Evolutionary conservation across 2,329 filamentous ascomycete species (phyloP), one percentile per base, ranked within the genome.

Genomic region (Leptoxyphium fumago): DNA sequence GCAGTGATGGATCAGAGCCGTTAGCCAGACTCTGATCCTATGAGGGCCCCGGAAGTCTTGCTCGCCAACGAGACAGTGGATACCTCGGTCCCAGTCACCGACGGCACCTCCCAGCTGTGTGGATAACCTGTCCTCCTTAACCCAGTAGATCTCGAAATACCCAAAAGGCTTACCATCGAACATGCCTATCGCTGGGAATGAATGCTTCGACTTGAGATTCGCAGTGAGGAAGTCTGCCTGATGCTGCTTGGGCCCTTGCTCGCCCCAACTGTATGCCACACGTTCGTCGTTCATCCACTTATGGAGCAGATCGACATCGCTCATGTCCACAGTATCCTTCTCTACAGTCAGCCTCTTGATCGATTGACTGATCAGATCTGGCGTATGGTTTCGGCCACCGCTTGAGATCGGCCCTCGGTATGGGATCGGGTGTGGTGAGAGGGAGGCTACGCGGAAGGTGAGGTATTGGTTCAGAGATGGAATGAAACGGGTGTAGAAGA

Each of bases 81-180:
- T 66, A 0, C 91, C 91, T 6, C 91, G 72, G 55, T 96, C 89
- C 64, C 82, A 96, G 55, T 94, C 84, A 7, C 74, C 76, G 0
- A 79, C 77, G 2, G 75, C 72, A 17, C 72, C 72, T 0, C 60
- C 78, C 3, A 93, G 63, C 50, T 85, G 72, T 40, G 72, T 74
- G 0, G 84, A 86, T 1, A 98, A 61, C 0, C 71, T 67, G 57
- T 96, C 91, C 60, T 98, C 91, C 57, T 94, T 94, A 2, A 91
- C 86, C 89, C 91, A 98, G 66, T 98, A 98, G 29, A 98, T 74
- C 67, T 98, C 91, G 59, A 98, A 95, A 61, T 93, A 98, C 0
- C 87, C 91, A 65, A 96, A 98, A 0, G 89, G 89, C 47, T 89
- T 82, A 10, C 86, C 88, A 54, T 96, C 86, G 84, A 89, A 98